Evolutionary conservation across 2,329 filamentous ascomycete genomes (phyloP), one percentile per base, ranked within the genome.

Genomic region (Venturia effusa): DNA sequence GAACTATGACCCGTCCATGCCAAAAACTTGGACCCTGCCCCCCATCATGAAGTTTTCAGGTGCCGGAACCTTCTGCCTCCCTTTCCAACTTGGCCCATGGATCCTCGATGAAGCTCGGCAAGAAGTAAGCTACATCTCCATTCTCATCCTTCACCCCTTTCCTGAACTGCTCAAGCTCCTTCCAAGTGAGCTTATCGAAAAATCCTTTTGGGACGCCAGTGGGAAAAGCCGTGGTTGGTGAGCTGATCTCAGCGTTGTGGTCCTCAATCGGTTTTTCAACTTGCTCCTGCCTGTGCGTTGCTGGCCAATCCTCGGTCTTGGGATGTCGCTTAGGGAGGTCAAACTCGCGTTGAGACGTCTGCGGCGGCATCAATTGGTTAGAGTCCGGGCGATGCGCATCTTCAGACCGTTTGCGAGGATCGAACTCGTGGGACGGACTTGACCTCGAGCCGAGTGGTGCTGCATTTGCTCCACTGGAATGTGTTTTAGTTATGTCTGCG

Each of bases 71-170:
- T 19, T 57, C 51, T 30, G 51, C 30, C 34, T 60, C 59, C 59
- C 59, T 55, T 55, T 64, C 57, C 34, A 64, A 39, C 41, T 61
- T 70, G 64, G 67, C 82, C 89, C 89, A 92, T 0, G 89, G 89
- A 71, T 92, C 90, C 71, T 86, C 80, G 68, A 90, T 84, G 66
- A 87, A 89, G 65, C 79, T 81, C 0, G 83, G 82, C 65, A 89
- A 83, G 72, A 90, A 92, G 72, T 89, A 90, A 41, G 80, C 84
- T 45, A 81, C 76, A 73, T 87, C 89, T 78, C 87, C 89, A 1
- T 74, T 75, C 65, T 76, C 74, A 66, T 79, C 78, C 61, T 73
- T 73, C 43, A 79, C 72, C 3, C 77, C 76, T 37, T 70, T 68
- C 15, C 72, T 68, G n/a, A 79, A 67, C 34, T 73, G 72, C 60